Base-by-base conservation (phyloP, 306 rosid species). In the Pyrus betulifolia region DNA sequence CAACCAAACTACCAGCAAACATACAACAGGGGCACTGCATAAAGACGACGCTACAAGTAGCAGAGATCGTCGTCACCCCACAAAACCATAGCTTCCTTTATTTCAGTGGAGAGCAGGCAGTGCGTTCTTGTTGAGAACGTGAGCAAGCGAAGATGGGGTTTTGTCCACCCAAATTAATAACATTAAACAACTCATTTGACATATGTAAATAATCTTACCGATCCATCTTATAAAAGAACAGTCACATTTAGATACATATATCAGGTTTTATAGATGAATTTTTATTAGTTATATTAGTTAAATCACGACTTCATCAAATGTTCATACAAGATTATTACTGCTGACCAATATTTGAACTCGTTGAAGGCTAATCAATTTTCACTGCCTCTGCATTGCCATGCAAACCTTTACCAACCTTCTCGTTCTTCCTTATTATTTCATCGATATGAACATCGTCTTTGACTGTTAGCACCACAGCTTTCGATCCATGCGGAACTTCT, bases 361-460 rank as follows among this genome's bases (percentile, higher is more conserved):
- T 18, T 11, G 64, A 15, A 33, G 74, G 52, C 63, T 59, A 60
- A 33, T 78, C 71, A 51, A 51, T 51, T 23, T 61, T 61, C 19
- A 46, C 81, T 27, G 87, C 70, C 44, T 70, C 80, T 23, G 30
- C 35, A 61, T 61, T 61, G 31, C 22, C 69, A 31, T 66, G 70
- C 70, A 19, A 33, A 19, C 78, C 86, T 27, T 77, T 70, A 11
- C 40, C 91, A 15, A 10, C n/a, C 18, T 45, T 63, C 49, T 84
- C 89, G 0, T 23, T 77, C 85, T 91, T 89, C 42, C 22, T 79
- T 30, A 85, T 79, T 68, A 62, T 81, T 74, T 80, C 90, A 8
- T 85, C 87, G 3, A 89, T 15, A 31, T 81, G 91, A 19, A 90
- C 82, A 44, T 90, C 95, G 67, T 94, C 96, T 51, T 91, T 91